These are phyloP conservation scores for Microglena sp. DNA, from an alignment of 139 green algal genomes.

Conservation along the genomic window DNA sequence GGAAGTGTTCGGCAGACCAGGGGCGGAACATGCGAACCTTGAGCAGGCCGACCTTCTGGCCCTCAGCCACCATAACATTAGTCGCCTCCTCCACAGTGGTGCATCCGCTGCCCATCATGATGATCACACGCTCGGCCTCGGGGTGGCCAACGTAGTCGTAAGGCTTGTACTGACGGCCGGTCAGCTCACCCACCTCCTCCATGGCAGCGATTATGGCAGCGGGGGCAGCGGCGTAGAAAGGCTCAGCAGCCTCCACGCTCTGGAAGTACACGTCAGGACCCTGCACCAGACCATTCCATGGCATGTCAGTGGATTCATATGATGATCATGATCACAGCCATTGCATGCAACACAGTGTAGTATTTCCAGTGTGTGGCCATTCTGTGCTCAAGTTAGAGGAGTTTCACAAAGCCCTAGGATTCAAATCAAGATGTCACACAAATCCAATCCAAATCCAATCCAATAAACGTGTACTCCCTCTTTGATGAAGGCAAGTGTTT, in stretches of 20 bases:
- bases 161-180: slow-evolving; percentile 33
- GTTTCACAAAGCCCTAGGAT: too few species aligned
- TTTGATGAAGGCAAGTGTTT: too few species aligned
- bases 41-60: slow-evolving; percentile 40
- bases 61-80: slow-evolving; percentile 9
- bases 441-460: too few species aligned
- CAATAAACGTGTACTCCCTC: too few species aligned
- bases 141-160: slow-evolving; percentile 44
- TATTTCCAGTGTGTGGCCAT: too few species aligned
- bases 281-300: too few species aligned
- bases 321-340: too few species aligned
- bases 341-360: too few species aligned
- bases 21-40: slow-evolving; percentile 45
- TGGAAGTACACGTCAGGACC: slow-evolving; percentile 10
- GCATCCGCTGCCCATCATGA: slow-evolving; percentile 42
- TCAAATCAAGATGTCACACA: too few species aligned
- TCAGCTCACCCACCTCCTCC: slow-evolving; percentile 9
- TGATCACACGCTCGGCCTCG: slow-evolving; percentile 33
- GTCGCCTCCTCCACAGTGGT: slow-evolving; percentile 32
- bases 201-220: background rate
- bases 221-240: slow-evolving; percentile 16
- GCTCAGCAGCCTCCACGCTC: slow-evolving; percentile 28
- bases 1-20: slow-evolving; percentile 33
- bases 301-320: too few species aligned
- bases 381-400: too few species aligned